Conservation (phyloP, 768 basidiomycete species). For the Russula vinacea region DNA sequence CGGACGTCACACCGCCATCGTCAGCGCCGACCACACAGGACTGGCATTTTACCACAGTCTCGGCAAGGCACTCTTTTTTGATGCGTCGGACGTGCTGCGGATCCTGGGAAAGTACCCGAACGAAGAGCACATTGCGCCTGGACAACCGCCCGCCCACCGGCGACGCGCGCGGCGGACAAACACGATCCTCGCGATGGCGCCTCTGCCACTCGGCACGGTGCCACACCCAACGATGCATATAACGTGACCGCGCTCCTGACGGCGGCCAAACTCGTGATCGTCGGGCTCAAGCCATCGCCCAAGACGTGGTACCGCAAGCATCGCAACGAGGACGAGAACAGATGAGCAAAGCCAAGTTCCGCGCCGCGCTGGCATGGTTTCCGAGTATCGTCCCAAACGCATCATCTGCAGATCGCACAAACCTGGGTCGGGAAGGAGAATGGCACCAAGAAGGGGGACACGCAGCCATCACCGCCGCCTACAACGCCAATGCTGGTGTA, state of each 20-base stretch:
- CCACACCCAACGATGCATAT: slow-evolving; percentile 71
- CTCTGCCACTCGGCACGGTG: slow-evolving; percentile 74
- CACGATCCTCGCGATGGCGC: slow-evolving; percentile 72
- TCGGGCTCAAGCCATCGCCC: slow-evolving; percentile 87
- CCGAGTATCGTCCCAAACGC: slow-evolving; percentile 46
- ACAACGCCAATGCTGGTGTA: slow-evolving; percentile 71
- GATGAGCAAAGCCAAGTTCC: slow-evolving; percentile 45
- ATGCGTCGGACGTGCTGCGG: slow-evolving; percentile 89
- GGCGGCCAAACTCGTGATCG: slow-evolving; percentile 85
- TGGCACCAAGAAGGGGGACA: slow-evolving; percentile 27
- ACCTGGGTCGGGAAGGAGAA: slow-evolving; percentile 31
- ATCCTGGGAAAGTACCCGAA: slow-evolving; percentile 90
- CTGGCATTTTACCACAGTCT: slow-evolving; percentile 94
- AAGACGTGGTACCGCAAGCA: slow-evolving; percentile 86
- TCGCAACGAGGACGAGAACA: slow-evolving; percentile 51
- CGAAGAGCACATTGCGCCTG: slow-evolving; percentile 35
- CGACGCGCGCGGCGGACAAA: slow-evolving; percentile 50
- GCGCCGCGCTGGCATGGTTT: slow-evolving; percentile 78
- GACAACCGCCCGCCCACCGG: slow-evolving; percentile 40
- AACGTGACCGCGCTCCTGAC: slow-evolving; percentile 84
- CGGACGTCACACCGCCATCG: slow-evolving; percentile 86
- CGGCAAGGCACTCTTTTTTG: slow-evolving; percentile 91
- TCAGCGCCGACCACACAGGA: slow-evolving; percentile 86
- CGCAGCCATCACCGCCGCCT: slow-evolving; percentile 20
- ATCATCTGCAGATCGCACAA: slow-evolving; percentile 21